Base-by-base conservation (phyloP, 108 stramenopile species). In the Cyclotella atomus region DNA sequence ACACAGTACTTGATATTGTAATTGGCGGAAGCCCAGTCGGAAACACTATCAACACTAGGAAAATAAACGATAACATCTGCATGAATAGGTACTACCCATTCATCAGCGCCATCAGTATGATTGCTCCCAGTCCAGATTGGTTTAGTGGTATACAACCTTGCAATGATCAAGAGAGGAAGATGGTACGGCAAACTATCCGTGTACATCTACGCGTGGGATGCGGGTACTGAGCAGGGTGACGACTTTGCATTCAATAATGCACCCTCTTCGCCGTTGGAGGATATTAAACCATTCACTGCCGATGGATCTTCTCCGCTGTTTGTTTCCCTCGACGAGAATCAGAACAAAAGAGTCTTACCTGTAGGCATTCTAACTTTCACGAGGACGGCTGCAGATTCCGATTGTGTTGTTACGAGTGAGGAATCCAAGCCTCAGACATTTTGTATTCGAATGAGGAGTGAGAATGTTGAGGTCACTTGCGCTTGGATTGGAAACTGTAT, bases 201-300 rank as follows among this genome's bases (percentile, higher is more conserved):
- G 8, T 36, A 63, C 19, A 23, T 63, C 41, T 63, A 41, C 41
- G 41, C 61, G 4, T 63, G 61, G 61, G 61, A 63, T 63, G 61
- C 61, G 5, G 61, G 61, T 19, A 63, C 61, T 3, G 61, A 63
- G 19, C 35, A 63, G 35, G 61, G 61, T 21, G n/a, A 36, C 41
- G 43, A 24, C 6, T 63, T 23, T 41, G 8, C 36, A 9, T 17
- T 23, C 17, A 27, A 27, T 6, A 60, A 60, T 60, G 25, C 59
- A 5, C 7, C 12, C 8, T 27, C 59, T 6, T 25, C 16, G 19
- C 59, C 59, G 6, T 9, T 8, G 27, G 59, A 60, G 27, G 32
- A 12, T 17, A 63, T 63, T 3, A 21, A 33, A 16, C 35, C 61
- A 21, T 63, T 63, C n/a, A 63, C 33, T 29, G 33, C 61, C 15